Conservation (phyloP, 2,329 filamentous ascomycete species). For the Fragosphaeria purpurea region DNA sequence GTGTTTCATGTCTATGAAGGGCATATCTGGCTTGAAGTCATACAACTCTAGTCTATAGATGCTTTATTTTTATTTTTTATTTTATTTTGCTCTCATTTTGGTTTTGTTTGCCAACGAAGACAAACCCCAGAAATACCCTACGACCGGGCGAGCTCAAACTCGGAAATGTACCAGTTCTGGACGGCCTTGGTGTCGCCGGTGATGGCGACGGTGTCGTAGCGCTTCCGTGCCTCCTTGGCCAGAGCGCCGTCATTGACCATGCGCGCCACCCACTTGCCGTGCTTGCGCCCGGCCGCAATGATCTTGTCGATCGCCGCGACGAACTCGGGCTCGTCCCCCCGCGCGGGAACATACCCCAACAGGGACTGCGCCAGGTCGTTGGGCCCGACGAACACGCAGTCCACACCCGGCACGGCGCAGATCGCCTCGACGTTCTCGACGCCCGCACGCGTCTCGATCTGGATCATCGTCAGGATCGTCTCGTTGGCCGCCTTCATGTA, state of each 20-base stretch:
- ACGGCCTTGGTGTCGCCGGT: slow-evolving; percentile 36
- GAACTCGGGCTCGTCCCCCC: slow-evolving; percentile 38
- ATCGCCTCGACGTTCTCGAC: slow-evolving; percentile 36
- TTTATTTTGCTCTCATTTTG: too few species aligned
- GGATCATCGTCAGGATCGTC: slow-evolving; percentile 32
- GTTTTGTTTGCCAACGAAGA: too few species aligned
- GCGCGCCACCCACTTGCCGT: slow-evolving; percentile 41
- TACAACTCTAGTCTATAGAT: too few species aligned
- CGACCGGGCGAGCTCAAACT: slow-evolving; percentile 29
- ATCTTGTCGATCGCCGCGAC: slow-evolving; percentile 35
- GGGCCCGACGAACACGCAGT: slow-evolving; percentile 35
- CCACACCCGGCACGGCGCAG: slow-evolving; percentile 30
- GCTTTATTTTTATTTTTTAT: too few species aligned
- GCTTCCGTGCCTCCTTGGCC: slow-evolving; percentile 27
- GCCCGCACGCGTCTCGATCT: slow-evolving; percentile 34
- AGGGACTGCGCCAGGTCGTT: slow-evolving; percentile 33
- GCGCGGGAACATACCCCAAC: slow-evolving; percentile 35
- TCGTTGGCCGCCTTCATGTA: slow-evolving; percentile 42
- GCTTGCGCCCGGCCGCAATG: slow-evolving; percentile 24
- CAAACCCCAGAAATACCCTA: slow-evolving; percentile 3
- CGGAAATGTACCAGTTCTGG: slow-evolving; percentile 37
- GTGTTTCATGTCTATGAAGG: too few species aligned
- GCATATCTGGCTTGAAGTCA: too few species aligned
- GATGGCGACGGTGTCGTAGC: slow-evolving; percentile 35
- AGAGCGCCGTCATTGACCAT: slow-evolving; percentile 34